These are phyloP conservation scores for Aspergillus glaucus DNA, from an alignment of 2,329 filamentous ascomycete genomes.

Conservation along the genomic window DNA sequence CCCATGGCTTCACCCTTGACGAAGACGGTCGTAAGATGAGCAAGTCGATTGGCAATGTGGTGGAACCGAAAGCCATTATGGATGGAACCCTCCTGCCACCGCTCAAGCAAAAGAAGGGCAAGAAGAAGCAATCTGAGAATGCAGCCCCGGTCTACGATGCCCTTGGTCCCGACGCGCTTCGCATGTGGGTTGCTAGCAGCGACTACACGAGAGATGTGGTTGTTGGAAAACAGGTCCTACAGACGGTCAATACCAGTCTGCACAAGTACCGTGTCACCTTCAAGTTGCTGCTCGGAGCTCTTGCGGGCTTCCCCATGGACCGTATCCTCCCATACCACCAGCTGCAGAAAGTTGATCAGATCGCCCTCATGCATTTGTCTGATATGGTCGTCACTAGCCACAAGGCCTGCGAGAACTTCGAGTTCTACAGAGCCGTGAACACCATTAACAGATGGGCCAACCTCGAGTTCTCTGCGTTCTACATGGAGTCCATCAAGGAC, in stretches of 20 bases:
- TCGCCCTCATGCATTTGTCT: conserved; percentile 69
- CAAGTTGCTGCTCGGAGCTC: conserved; percentile 80
- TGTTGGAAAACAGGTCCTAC: conserved; percentile 70
- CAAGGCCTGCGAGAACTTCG: conserved; percentile 60
- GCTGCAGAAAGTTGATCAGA: conserved; percentile 60
- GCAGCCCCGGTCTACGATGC: conserved; percentile 52
- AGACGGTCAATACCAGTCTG: conserved; percentile 67
- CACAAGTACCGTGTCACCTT: conserved; percentile 85
- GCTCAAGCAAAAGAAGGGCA: conserved; percentile 56
- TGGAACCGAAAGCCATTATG: conserved; percentile 77
- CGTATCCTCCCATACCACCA: conserved; percentile 36
- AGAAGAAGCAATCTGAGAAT: conserved; percentile 36
- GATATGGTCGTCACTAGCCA: conserved; percentile 60
- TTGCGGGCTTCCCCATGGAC: conserved; percentile 51
- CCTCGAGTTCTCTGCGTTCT: conserved; percentile 82
- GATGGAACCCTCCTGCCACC: conserved; percentile 71
- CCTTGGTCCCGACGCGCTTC: conserved; percentile 77
- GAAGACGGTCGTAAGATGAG: conserved; percentile 95
- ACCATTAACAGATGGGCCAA: conserved; percentile 75
- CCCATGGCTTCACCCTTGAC: conserved; percentile 91
- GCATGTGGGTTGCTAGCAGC: conserved; percentile 84
- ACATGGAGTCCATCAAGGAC: conserved; percentile 89
- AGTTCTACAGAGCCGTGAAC: conserved; percentile 73
- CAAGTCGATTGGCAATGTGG: conserved; percentile 87
- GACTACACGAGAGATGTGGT: conserved; percentile 87